A percentile compares a stretch with the other conserved stretches of the same genome.
Evolutionary conservation across 495 filamentous ascomycete genomes (phyloP).

Genomic region (Terfezia claveryi): DNA sequence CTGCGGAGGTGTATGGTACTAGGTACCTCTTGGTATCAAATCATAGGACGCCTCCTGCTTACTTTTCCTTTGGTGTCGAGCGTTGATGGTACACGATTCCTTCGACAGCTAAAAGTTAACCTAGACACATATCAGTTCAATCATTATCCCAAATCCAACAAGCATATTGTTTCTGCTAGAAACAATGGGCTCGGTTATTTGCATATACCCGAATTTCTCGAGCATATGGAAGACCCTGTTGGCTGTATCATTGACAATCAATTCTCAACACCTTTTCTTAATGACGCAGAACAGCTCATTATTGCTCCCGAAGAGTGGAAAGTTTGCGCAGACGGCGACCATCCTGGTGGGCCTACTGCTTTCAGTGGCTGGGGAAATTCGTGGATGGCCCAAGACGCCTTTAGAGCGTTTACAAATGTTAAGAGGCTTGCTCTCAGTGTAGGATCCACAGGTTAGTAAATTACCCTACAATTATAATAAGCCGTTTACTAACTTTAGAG

Average conservation of each 20-base stretch:
- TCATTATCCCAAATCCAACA: no score
- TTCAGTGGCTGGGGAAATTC: neutral
- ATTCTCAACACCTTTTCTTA: no score
- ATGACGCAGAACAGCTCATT: neutral
- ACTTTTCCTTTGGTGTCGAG: neutral
- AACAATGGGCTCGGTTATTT: no score
- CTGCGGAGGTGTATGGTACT: neutral
- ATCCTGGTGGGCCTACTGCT: neutral
- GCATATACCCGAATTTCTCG: no score
- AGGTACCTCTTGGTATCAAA: neutral
- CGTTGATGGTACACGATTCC: no score
- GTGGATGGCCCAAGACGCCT: neutral
- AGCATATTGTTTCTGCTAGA: no score
- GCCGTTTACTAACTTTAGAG: neutral
- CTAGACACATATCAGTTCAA: no score
- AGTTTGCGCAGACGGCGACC: neutral
- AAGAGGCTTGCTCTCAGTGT: neutral
- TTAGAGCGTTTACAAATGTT: neutral
- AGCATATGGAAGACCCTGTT: no score
- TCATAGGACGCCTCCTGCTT: neutral
- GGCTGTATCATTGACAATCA: no score
- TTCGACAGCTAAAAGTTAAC: no score
- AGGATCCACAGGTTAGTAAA: neutral
- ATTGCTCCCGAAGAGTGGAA: neutral
- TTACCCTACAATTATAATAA: neutral